Evolutionary conservation across 495 filamentous ascomycete species (phyloP).

Genomic region (Hyaloscypha bicolor): DNA sequence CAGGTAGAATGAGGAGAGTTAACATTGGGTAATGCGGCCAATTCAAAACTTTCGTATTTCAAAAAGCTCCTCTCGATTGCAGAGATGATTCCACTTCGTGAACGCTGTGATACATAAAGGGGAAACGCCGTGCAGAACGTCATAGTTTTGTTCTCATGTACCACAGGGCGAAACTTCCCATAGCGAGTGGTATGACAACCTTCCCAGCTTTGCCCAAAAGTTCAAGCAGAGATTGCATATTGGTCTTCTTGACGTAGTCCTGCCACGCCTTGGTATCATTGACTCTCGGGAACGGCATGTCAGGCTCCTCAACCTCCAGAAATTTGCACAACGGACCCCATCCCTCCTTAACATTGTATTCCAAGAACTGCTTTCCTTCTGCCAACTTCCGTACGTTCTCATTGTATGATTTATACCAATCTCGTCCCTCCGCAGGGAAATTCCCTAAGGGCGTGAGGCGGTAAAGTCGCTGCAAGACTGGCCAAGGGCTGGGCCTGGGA

Average conservation of each 20-base stretch:
- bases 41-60: neutral
- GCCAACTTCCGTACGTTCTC: conserved; percentile 32
- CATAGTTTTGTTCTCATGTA: neutral
- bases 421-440: conserved; percentile 14
- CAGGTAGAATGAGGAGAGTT: neutral
- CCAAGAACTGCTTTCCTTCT: conserved; percentile 38
- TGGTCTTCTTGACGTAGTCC: neutral
- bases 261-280: conserved; percentile 8
- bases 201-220: neutral
- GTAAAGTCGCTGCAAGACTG: neutral
- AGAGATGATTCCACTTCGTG: neutral
- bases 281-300: conserved; percentile 8
- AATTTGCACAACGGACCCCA: conserved; percentile 50
- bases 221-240: neutral
- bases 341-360: conserved; percentile 47
- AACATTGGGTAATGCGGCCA: no score
- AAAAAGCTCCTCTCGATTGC: neutral
- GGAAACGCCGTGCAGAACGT: neutral
- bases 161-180: neutral
- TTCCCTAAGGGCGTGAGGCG: neutral
- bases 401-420: conserved; percentile 32
- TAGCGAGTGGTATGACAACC: neutral
- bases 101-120: neutral
- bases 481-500: neutral
- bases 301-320: conserved; percentile 32